Conservation (phyloP, 2,329 filamentous ascomycete genomes). For the Fusarium anguioides region DNA sequence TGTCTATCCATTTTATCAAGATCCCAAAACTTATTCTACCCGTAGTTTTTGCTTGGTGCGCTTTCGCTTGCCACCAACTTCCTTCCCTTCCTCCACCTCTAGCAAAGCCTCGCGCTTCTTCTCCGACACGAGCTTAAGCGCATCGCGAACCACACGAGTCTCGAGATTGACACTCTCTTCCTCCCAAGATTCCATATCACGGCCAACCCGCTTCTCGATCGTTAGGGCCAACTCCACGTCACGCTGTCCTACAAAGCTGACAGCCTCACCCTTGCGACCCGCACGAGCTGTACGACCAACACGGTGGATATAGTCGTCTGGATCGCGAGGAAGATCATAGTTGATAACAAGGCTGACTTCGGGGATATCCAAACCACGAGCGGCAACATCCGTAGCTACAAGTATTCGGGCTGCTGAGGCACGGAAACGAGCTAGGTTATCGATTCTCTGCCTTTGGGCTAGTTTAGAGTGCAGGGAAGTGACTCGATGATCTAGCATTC, state of each 20-base stretch:
- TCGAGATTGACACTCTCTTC: conserved; percentile 97
- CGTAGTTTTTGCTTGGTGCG: conserved; percentile 68
- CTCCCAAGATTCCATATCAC: conserved; percentile 83
- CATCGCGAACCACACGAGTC: conserved; percentile 84
- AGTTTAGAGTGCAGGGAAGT: conserved; percentile 91
- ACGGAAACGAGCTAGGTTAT: conserved; percentile 91
- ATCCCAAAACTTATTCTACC: conserved; percentile 38
- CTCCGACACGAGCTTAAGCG: conserved; percentile 90
- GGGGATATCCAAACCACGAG: conserved; percentile 93
- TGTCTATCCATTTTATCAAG: conserved; percentile 11
- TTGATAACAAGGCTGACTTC: conserved; percentile 92
- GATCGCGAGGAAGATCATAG: conserved; percentile 95
- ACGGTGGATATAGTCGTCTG: conserved; percentile 96
- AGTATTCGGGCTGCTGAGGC: conserved; percentile 89
- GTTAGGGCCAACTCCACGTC: conserved; percentile 92
- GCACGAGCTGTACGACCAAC: conserved; percentile 96
- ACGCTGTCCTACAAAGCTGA: conserved; percentile 91
- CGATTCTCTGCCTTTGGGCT: conserved; percentile 83
- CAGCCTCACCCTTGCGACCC: conserved; percentile 81
- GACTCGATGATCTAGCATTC: conserved; percentile 87
- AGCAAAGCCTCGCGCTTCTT: conserved; percentile 93
- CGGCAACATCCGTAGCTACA: conserved; percentile 94
- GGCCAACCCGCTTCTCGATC: conserved; percentile 85
- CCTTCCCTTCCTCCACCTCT: conserved; percentile 90
- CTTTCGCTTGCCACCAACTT: conserved; percentile 88